Conservation (phyloP, 768 basidiomycete species). For the Lenzites betulinus region DNA sequence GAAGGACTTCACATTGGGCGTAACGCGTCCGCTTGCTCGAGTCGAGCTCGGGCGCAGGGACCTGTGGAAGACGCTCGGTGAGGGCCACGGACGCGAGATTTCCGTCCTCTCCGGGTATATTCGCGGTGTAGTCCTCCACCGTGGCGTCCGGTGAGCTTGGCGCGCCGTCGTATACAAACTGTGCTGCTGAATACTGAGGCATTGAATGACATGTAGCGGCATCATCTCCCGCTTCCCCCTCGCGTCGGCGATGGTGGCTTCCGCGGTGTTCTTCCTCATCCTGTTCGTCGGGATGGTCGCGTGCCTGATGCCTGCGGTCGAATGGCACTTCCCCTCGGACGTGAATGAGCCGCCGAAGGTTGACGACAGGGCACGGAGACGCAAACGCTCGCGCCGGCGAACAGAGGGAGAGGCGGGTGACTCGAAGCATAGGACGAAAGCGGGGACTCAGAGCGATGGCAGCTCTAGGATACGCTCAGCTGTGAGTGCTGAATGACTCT, state of each 20-base stretch:
- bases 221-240: slow-evolving; percentile 71
- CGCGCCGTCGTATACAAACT: not conserved
- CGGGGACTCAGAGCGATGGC: slow-evolving; percentile 4
- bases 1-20: slow-evolving; percentile 50
- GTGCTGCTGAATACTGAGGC: not conserved
- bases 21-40: slow-evolving; percentile 51
- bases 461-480: slow-evolving; percentile 5
- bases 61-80: slow-evolving; percentile 68
- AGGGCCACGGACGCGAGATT: slow-evolving; percentile 72
- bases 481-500: not conserved
- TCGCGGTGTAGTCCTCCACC: slow-evolving; percentile 61
- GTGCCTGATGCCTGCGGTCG: slow-evolving; percentile 35
- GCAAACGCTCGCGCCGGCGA: slow-evolving; percentile 16
- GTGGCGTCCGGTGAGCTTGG: slow-evolving; percentile 63
- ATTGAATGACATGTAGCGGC: slow-evolving; percentile 46
- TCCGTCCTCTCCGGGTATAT: slow-evolving; percentile 64
- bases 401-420: slow-evolving; percentile 13
- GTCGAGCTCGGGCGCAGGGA: slow-evolving; percentile 78
- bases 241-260: slow-evolving; percentile 47
- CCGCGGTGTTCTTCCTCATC: slow-evolving; percentile 37
- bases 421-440: not conserved
- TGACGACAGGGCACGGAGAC: slow-evolving; percentile 17
- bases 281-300: slow-evolving; percentile 35
- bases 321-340: slow-evolving; percentile 30
- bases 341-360: slow-evolving; percentile 8